Evolutionary conservation across 2,329 filamentous ascomycete species (phyloP).

Genomic region (Fulvia fulva): DNA sequence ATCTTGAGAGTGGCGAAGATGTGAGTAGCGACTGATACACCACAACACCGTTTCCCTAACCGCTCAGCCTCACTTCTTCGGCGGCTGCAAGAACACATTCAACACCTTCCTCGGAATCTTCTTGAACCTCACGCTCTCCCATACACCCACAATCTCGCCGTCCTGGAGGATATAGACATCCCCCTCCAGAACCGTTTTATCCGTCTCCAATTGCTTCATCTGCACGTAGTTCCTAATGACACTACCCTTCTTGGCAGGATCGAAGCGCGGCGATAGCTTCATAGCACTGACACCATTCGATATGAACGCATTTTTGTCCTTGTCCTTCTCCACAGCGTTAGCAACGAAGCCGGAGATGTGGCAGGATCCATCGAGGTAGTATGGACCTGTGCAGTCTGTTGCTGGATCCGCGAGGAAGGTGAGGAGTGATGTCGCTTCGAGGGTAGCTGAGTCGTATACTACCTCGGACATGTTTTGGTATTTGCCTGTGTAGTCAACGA

Average conservation of each 20-base stretch:
- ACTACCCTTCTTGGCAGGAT: constrained; percentile 2
- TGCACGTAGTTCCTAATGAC: constrained; percentile 30
- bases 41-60: not conserved
- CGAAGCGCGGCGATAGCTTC: constrained; percentile 25
- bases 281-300: constrained; percentile 36
- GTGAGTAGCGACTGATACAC: not conserved
- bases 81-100: constrained; percentile 60
- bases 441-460: constrained; percentile 19
- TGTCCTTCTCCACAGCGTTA: constrained; percentile 33
- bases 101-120: constrained; percentile 60
- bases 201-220: constrained; percentile 30
- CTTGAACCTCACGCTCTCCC: constrained; percentile 36
- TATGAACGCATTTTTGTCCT: constrained; percentile 33
- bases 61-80: constrained; percentile 34
- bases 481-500: constrained; percentile 24
- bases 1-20: not conserved
- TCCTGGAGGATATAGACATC: constrained; percentile 32
- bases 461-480: constrained; percentile 30
- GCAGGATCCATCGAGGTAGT: constrained; percentile 35
- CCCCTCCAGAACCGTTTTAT: constrained; percentile 24
- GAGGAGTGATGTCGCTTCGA: constrained; percentile 30
- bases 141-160: constrained; percentile 30
- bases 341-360: constrained; percentile 38
- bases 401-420: constrained; percentile 26
- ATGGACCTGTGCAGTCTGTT: constrained; percentile 34